phyloP scores from a whole-genome alignment of 1,284 basidiomycete genomes.

The Rhodotorula glutinis region DNA sequence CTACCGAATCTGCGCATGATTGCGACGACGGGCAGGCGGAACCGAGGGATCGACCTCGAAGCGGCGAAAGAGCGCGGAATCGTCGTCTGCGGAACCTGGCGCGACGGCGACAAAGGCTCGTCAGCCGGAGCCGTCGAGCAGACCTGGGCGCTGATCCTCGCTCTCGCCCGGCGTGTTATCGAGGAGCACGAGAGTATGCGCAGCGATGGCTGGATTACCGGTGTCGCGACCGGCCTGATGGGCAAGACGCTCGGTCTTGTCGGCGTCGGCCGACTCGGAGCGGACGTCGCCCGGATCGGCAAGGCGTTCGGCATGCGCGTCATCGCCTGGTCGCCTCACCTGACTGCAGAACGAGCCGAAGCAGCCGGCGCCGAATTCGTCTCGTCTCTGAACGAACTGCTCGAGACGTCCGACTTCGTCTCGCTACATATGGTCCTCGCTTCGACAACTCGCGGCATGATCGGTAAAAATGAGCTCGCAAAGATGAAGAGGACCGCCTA shows the following conservation, averaged over 20 bases:
- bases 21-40: slow-evolving; percentile 59
- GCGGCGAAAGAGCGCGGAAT: slow-evolving; percentile 56
- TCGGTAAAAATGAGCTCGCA: slow-evolving; percentile 55
- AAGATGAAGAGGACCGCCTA: slow-evolving; percentile 59
- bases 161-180: slow-evolving; percentile 57
- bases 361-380: slow-evolving; percentile 56
- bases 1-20: slow-evolving; percentile 61
- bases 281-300: slow-evolving; percentile 54
- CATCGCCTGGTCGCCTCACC: slow-evolving; percentile 62
- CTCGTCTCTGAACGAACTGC: slow-evolving; percentile 56
- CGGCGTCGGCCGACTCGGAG: slow-evolving; percentile 60
- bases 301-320: slow-evolving; percentile 61
- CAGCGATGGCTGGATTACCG: slow-evolving; percentile 59
- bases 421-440: slow-evolving; percentile 62
- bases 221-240: slow-evolving; percentile 56
- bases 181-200: slow-evolving; percentile 55
- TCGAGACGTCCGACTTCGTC: slow-evolving; percentile 58
- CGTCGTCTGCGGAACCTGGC: slow-evolving; percentile 58
- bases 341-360: slow-evolving; percentile 59
- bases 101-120: slow-evolving; percentile 47
- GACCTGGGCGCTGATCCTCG: slow-evolving; percentile 65
- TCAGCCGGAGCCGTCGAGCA: slow-evolving; percentile 55
- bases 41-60: slow-evolving; percentile 46
- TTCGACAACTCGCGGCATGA: slow-evolving; percentile 54
- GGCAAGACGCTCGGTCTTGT: slow-evolving; percentile 61